These are phyloP conservation scores for Theileria equi DNA, from an alignment of 169 alveolate species.

Conservation along the genomic window DNA sequence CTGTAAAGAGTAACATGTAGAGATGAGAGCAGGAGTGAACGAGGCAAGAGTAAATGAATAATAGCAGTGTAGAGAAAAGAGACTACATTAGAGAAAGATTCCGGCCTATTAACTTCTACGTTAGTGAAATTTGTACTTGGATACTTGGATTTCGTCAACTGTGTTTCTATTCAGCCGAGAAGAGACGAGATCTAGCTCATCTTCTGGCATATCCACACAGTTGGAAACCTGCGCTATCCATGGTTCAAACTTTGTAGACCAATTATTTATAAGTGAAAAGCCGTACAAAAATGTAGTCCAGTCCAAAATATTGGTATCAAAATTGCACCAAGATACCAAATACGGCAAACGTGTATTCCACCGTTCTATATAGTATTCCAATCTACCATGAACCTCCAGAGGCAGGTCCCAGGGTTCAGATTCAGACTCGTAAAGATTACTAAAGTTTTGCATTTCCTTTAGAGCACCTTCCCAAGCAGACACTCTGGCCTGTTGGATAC, in stretches of 20 bases:
- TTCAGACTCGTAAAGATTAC: background rate
- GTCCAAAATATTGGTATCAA: background rate
- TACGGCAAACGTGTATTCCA: conserved; percentile 7
- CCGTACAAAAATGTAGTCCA: conserved; percentile 4
- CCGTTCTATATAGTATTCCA: conserved; percentile 1
- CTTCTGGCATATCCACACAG: background rate
- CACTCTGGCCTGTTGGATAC: background rate
- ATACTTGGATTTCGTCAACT: too few species aligned
- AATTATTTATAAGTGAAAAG: background rate
- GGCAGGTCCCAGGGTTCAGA: background rate
- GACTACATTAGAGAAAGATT: too few species aligned
- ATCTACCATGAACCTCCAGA: background rate
- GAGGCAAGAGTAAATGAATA: too few species aligned
- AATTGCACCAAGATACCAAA: background rate
- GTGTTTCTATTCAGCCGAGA: too few species aligned
- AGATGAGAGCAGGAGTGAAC: too few species aligned
- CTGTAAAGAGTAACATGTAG: too few species aligned
- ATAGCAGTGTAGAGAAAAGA: too few species aligned
- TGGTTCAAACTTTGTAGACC: background rate
- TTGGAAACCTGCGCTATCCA: background rate
- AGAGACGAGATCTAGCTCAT: too few species aligned
- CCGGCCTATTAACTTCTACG: too few species aligned
- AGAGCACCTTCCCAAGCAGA: background rate
- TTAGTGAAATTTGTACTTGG: too few species aligned
- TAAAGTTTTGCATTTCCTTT: conserved; percentile 1